phyloP scores from a whole-genome alignment of 345 rosid genomes.

The Moricandia arvensis region DNA sequence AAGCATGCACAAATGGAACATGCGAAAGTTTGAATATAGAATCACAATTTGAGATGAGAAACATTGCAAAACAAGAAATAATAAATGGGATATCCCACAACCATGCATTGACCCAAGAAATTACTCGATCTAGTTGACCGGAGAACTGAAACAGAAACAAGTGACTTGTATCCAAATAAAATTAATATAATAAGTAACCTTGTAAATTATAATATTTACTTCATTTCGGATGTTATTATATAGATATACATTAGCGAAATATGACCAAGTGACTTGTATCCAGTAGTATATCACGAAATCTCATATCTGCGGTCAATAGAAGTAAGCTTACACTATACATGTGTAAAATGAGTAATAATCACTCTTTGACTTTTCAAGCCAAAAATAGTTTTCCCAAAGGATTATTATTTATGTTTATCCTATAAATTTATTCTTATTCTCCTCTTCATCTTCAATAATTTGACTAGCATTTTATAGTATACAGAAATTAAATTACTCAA shows the following conservation, averaged over 20 bases:
- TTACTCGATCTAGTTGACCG: background rate
- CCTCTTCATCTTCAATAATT: background rate
- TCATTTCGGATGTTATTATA: background rate
- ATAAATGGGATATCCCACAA: background rate
- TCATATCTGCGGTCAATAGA: no score
- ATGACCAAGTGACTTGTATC: background rate
- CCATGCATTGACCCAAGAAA: constrained; percentile 23
- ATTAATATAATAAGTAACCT: no score
- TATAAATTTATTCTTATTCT: background rate
- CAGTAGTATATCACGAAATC: no score
- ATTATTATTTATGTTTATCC: background rate
- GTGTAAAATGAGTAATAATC: background rate
- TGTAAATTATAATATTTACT: background rate
- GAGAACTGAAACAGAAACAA: background rate
- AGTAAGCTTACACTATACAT: background rate
- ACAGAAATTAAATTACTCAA: background rate
- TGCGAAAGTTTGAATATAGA: no score
- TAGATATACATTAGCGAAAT: background rate
- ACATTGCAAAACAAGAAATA: no score
- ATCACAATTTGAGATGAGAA: no score
- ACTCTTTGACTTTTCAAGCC: constrained; percentile 8
- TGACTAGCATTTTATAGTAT: background rate
- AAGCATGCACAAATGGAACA: no score
- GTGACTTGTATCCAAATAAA: no score
- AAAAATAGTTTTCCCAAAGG: background rate